Conservation (phyloP, 2,329 filamentous ascomycete genomes). For the Salinomyces thailandicus region DNA sequence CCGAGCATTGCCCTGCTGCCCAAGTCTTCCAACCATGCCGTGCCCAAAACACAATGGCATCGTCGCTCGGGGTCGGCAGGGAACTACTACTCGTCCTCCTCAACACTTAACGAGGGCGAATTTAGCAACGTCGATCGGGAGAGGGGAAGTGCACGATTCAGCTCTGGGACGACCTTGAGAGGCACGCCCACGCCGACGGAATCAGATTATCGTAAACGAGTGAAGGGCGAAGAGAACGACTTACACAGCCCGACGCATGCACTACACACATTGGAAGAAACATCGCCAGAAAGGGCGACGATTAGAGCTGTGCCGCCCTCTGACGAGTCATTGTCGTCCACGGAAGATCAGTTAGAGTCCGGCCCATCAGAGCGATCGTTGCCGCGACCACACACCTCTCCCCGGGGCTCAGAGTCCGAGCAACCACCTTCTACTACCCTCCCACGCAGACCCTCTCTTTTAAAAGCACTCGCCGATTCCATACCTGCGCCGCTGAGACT, state of each 20-base stretch:
- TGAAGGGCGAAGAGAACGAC: slow-evolving; percentile 8
- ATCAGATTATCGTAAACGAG: slow-evolving; percentile 14
- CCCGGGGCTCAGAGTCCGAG: no score
- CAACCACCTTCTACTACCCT: no score
- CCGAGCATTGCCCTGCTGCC: slow-evolving; percentile 16
- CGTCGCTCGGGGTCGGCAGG: slow-evolving; percentile 19
- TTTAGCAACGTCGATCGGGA: slow-evolving; percentile 11
- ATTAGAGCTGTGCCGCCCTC: slow-evolving; percentile 8
- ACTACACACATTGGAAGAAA: slow-evolving; percentile 21
- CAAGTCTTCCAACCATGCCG: slow-evolving; percentile 9
- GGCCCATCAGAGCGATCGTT: no score
- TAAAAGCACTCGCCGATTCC: no score
- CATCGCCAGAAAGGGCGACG: slow-evolving; percentile 15
- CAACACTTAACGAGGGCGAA: slow-evolving; percentile 18
- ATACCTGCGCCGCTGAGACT: slow-evolving; percentile 2
- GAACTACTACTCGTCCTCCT: slow-evolving; percentile 18
- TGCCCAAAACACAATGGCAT: slow-evolving; percentile 16
- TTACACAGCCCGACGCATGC: slow-evolving; percentile 13
- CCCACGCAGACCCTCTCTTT: slow-evolving; percentile 5
- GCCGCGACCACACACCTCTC: no score
- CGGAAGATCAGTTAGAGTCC: no score
- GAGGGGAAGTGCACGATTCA: slow-evolving; percentile 16
- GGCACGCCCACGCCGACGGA: slow-evolving; percentile 21
- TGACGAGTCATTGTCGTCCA: slow-evolving; percentile 2
- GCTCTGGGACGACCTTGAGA: slow-evolving; percentile 20